A percentile compares a stretch with the other conserved stretches of the same genome.
Conservation (phyloP, 78 protist genomes). For the Bigelowiella natans region DNA sequence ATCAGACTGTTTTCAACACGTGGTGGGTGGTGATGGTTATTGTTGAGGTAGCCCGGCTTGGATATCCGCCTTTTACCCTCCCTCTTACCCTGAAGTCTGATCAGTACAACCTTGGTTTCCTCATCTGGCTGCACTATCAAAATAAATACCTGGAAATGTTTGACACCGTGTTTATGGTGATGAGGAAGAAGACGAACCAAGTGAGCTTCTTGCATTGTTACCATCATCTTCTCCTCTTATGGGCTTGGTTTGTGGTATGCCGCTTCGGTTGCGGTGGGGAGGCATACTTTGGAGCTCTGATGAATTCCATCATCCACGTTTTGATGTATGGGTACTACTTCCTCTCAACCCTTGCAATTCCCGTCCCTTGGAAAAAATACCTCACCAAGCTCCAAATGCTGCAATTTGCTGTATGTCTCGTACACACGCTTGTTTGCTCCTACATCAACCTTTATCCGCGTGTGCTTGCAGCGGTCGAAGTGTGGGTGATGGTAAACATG, state of each 20-base stretch:
- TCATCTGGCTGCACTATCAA: constrained; percentile 13
- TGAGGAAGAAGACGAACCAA: background rate
- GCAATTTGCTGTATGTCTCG: background rate
- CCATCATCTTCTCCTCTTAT: background rate
- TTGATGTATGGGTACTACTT: background rate
- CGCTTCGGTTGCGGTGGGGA: background rate
- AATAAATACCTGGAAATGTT: background rate
- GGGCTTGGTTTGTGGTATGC: constrained; percentile 1
- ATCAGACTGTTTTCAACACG: background rate
- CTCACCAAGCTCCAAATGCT: constrained; percentile 2
- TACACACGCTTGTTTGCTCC: background rate
- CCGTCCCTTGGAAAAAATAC: constrained; percentile 1
- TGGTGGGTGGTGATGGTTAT: background rate
- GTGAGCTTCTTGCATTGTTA: constrained; percentile 8
- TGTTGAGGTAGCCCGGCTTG: background rate
- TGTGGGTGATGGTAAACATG: constrained; percentile 12
- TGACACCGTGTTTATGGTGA: constrained; percentile 5
- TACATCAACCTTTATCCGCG: background rate
- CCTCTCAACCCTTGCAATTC: background rate
- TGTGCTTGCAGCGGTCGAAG: background rate
- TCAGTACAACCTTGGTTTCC: background rate
- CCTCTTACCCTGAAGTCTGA: background rate
- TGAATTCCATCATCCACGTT: constrained; percentile 17
- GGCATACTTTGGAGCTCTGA: background rate
- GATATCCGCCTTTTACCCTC: background rate